A percentile compares a stretch with the other conserved stretches of the same genome.
phyloP scores from a whole-genome alignment of 768 basidiomycete genomes.

The Panellus pusillus region DNA sequence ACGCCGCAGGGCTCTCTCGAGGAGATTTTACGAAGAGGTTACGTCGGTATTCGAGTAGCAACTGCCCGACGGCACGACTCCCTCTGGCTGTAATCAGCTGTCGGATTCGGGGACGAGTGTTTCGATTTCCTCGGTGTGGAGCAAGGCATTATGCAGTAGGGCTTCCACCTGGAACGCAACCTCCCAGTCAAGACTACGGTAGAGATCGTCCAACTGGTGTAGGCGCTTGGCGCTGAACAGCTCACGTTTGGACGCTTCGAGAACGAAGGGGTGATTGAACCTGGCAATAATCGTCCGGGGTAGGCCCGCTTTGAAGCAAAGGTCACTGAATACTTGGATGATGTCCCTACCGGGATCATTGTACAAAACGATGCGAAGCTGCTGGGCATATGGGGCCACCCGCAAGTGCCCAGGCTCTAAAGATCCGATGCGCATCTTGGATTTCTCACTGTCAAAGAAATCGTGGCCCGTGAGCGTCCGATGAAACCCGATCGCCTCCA shows the following conservation, averaged over 20 bases:
- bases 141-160: conserved; percentile 58
- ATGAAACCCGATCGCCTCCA: conserved; percentile 63
- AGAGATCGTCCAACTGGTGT: conserved; percentile 41
- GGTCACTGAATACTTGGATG: conserved; percentile 48
- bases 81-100: conserved; percentile 34
- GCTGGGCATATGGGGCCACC: conserved; percentile 71
- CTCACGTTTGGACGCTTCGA: conserved; percentile 48
- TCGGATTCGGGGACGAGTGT: conserved; percentile 44
- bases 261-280: conserved; percentile 32
- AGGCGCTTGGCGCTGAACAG: conserved; percentile 56
- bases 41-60: conserved; percentile 58
- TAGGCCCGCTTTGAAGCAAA: conserved; percentile 53
- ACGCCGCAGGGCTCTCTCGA: conserved; percentile 40
- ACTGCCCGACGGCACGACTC: conserved; percentile 37
- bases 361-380: conserved; percentile 63
- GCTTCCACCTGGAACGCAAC: conserved; percentile 80
- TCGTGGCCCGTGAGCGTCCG: conserved; percentile 45
- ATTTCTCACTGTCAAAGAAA: conserved; percentile 41
- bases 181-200: conserved; percentile 56
- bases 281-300: conserved; percentile 34
- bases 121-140: conserved; percentile 60
- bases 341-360: conserved; percentile 46
- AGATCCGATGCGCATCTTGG: conserved; percentile 56
- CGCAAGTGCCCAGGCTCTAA: conserved; percentile 57
- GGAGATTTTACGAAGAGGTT: conserved; percentile 42